Conservation (phyloP, 2,329 filamentous ascomycete genomes). For the Monosporascus sp. region DNA sequence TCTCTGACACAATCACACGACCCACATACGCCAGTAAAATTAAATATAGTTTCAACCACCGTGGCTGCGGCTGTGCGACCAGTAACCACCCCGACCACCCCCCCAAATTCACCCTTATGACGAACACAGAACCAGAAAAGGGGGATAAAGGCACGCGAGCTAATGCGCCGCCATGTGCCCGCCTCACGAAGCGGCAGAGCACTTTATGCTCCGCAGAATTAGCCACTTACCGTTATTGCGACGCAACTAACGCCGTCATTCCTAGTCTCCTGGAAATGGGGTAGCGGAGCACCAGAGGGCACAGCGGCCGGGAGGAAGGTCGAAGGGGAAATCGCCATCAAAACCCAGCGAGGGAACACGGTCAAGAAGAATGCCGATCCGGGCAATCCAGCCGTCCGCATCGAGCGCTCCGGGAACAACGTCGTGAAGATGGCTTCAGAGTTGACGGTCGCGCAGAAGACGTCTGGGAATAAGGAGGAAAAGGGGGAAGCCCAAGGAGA, state of each 20-base stretch:
- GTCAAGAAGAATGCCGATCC: constrained; percentile 58
- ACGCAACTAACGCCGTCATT: not conserved
- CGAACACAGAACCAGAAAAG: constrained; percentile 10
- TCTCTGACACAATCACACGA: no score
- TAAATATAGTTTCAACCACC: no score
- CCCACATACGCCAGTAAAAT: no score
- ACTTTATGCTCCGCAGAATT: not conserved
- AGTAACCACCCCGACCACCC: not conserved
- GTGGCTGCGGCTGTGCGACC: no score
- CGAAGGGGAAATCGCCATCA: constrained; percentile 54
- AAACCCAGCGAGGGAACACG: constrained; percentile 56
- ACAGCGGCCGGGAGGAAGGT: constrained; percentile 56
- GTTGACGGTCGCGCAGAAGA: constrained; percentile 48
- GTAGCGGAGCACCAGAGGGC: constrained; percentile 47
- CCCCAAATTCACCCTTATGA: constrained; percentile 4
- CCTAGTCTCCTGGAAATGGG: constrained; percentile 60
- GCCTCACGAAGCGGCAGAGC: not conserved
- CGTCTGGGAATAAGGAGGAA: constrained; percentile 18
- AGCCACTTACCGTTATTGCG: not conserved
- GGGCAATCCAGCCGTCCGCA: constrained; percentile 54
- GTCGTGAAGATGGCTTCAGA: constrained; percentile 59
- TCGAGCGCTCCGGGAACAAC: constrained; percentile 56
- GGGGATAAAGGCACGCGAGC: constrained; percentile 20
- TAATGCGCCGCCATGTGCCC: not conserved
- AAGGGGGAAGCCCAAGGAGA: constrained; percentile 13